Evolutionary conservation across 768 basidiomycete genomes (phyloP).

Genomic region (Russula abietina): DNA sequence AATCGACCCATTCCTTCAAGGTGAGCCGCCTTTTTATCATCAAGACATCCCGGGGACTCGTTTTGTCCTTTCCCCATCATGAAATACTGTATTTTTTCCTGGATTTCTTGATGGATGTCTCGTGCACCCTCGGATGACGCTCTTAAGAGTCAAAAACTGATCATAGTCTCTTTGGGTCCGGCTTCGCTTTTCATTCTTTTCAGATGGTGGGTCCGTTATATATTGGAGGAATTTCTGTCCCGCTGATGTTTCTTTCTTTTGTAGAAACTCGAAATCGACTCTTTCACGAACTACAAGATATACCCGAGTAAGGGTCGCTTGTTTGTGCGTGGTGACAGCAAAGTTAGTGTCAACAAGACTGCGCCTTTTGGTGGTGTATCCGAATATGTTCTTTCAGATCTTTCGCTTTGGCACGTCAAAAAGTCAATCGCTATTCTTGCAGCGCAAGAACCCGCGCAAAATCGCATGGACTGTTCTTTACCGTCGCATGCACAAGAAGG

Average conservation of each 20-base stretch:
- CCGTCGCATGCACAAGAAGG: conserved; percentile 99
- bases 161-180: conserved; percentile 2
- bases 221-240: background rate
- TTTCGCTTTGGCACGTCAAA: conserved; percentile 95
- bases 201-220: conserved; percentile 27
- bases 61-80: background rate
- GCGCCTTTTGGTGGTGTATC: background rate
- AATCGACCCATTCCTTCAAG: conserved; percentile 45
- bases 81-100: conserved; percentile 19
- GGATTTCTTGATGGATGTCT: conserved; percentile 26
- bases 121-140: conserved; percentile 22
- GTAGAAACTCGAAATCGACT: conserved; percentile 97
- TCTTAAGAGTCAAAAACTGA: conserved; percentile 14
- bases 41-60: conserved; percentile 15
- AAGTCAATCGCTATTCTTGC: conserved; percentile 93
- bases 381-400: conserved; percentile 44
- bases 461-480: conserved; percentile 95
- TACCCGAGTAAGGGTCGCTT: conserved; percentile 97
- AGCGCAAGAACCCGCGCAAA: conserved; percentile 99
- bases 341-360: conserved; percentile 46
- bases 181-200: conserved; percentile 10
- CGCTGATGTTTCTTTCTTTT: conserved; percentile 31
- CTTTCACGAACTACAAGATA: conserved; percentile 95
- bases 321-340: conserved; percentile 94
- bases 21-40: conserved; percentile 43